Percentiles rank a stretch among this genome's conserved stretches.
Evolutionary conservation across 2,329 filamentous ascomycete species (phyloP).

Genomic region (Fusarium oligoseptatum): DNA sequence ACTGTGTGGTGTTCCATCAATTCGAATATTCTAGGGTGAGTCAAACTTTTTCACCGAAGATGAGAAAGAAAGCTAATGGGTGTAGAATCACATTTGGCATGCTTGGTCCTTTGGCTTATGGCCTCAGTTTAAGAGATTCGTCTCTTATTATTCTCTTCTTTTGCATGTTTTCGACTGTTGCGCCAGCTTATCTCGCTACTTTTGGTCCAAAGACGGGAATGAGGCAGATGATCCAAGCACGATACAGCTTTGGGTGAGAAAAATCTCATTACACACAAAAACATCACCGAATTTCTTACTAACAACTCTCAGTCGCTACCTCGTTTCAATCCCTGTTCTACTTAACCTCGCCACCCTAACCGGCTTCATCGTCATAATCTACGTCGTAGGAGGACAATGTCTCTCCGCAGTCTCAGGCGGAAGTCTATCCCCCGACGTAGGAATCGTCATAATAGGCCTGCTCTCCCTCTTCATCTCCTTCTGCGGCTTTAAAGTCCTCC

Average conservation of each 20-base stretch:
- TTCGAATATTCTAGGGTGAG: conserved; percentile 61
- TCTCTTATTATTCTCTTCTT: conserved; percentile 75
- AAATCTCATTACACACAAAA: not conserved
- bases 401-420: conserved; percentile 66
- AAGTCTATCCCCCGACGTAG: conserved; percentile 64
- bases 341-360: conserved; percentile 73
- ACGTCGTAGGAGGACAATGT: conserved; percentile 71
- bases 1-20: conserved; percentile 65
- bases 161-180: conserved; percentile 65
- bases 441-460: conserved; percentile 72
- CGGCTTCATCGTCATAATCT: conserved; percentile 74
- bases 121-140: conserved; percentile 67
- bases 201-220: conserved; percentile 73
- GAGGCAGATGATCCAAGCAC: conserved; percentile 75
- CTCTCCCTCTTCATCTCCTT: conserved; percentile 72
- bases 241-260: conserved; percentile 70
- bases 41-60: not conserved
- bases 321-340: conserved; percentile 70
- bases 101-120: conserved; percentile 68
- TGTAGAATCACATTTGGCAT: conserved; percentile 72
- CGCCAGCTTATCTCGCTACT: conserved; percentile 69
- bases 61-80: conserved; percentile 11
- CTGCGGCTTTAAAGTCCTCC: conserved; percentile 69
- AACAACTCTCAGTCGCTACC: conserved; percentile 59
- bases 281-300: not conserved